These are phyloP conservation scores for Fraxinus ornus DNA, from an alignment of 305 asterid species.

Conservation along the genomic window DNA sequence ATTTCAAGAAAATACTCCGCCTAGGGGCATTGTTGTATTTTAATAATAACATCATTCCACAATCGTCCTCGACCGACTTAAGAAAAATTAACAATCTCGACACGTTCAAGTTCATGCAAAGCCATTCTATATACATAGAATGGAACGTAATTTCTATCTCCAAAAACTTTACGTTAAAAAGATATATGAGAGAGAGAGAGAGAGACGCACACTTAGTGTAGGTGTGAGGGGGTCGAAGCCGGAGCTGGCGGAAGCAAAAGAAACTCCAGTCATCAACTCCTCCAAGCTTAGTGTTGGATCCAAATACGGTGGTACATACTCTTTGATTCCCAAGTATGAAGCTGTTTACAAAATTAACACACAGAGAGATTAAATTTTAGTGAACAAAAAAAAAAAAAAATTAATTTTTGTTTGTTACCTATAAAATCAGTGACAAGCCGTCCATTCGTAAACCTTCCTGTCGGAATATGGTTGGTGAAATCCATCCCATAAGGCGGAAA, in stretches of 20 bases:
- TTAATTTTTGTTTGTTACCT: constrained; percentile 25
- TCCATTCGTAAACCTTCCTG: constrained; percentile 72
- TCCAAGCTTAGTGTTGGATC: constrained; percentile 57
- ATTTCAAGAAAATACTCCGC: constrained; percentile 11
- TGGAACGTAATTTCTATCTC: background rate
- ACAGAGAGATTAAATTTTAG: background rate
- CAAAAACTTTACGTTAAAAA: background rate
- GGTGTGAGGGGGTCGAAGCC: constrained; percentile 72
- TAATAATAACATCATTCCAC: background rate
- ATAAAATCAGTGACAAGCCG: constrained; percentile 60
- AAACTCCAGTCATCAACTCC: constrained; percentile 66
- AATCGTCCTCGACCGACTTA: too few relatives aligned
- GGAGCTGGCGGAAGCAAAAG: constrained; percentile 68
- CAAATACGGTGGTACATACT: constrained; percentile 62
- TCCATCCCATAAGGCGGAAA: constrained; percentile 71
- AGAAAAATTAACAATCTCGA: too few relatives aligned
- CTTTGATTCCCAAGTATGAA: constrained; percentile 52
- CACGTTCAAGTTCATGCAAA: too few relatives aligned
- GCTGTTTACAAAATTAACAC: constrained; percentile 30
- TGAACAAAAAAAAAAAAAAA: background rate
- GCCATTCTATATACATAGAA: too few relatives aligned
- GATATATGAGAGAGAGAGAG: constrained; percentile 9
- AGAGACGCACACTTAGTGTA: constrained; percentile 29
- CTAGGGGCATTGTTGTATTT: background rate
- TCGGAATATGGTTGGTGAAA: constrained; percentile 42